These are phyloP conservation scores for Dalbergia cultrata DNA, from an alignment of 306 rosid species.

Conservation along the genomic window DNA sequence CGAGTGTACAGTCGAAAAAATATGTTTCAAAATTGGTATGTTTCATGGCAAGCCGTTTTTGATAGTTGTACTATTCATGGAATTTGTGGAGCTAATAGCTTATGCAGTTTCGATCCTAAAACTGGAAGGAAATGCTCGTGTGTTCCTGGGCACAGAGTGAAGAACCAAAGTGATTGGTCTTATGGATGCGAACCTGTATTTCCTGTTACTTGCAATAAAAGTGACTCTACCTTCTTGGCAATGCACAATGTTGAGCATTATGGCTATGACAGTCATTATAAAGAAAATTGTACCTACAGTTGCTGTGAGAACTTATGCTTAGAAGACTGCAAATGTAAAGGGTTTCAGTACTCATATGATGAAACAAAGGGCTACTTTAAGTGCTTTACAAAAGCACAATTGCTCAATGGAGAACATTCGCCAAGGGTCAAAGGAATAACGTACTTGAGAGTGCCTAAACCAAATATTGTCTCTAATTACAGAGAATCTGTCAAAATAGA, in stretches of 20 bases:
- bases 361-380: background rate
- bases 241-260: conserved; percentile 36
- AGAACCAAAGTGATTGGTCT: conserved; percentile 46
- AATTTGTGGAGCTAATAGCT: conserved; percentile 51
- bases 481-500: background rate
- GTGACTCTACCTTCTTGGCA: conserved; percentile 35
- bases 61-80: conserved; percentile 41
- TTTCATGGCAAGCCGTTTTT: conserved; percentile 46
- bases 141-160: conserved; percentile 41
- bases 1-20: conserved; percentile 45
- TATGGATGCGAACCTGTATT: conserved; percentile 59
- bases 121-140: conserved; percentile 48
- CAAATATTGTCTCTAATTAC: no score
- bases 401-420: conserved; percentile 44
- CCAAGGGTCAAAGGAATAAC: background rate
- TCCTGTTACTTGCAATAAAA: conserved; percentile 21
- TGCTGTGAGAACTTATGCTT: conserved; percentile 48
- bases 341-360: conserved; percentile 5
- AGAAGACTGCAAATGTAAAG: conserved; percentile 40
- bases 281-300: background rate
- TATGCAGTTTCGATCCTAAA: conserved; percentile 22
- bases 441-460: conserved; percentile 42
- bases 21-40: conserved; percentile 28
- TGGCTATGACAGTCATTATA: conserved; percentile 44
- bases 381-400: conserved; percentile 43